These are phyloP conservation scores for Annulohypoxylon bovei DNA, from an alignment of 495 filamentous ascomycete genomes.

Conservation along the genomic window DNA sequence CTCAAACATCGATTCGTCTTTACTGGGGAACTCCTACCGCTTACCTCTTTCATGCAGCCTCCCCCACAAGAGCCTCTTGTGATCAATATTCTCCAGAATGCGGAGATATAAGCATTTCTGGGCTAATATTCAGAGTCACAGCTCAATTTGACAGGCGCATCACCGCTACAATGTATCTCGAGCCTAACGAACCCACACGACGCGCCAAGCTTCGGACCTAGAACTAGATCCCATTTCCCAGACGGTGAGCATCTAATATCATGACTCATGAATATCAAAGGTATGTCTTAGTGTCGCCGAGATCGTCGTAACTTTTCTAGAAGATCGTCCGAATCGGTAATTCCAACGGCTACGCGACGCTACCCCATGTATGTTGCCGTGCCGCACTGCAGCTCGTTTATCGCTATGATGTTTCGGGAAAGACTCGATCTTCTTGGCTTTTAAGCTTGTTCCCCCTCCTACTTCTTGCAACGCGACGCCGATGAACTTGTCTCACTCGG, in stretches of 20 bases:
- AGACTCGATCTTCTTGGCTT: slow-evolving; percentile 31
- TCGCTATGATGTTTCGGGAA: slow-evolving; percentile 25
- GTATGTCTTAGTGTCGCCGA: slow-evolving; percentile 17
- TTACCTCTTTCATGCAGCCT: slow-evolving; percentile 39
- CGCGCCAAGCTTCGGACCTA: slow-evolving; percentile 13
- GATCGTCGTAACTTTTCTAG: slow-evolving; percentile 32
- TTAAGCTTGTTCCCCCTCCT: slow-evolving; percentile 21
- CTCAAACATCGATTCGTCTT: slow-evolving; percentile 39
- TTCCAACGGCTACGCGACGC: slow-evolving; percentile 25
- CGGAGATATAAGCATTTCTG: slow-evolving; percentile 31
- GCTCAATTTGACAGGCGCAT: slow-evolving; percentile 15
- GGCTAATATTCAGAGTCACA: slow-evolving; percentile 23
- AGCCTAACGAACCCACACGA: slow-evolving; percentile 25
- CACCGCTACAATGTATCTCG: slow-evolving; percentile 15
- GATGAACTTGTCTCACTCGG: slow-evolving; percentile 13
- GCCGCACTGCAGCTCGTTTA: slow-evolving; percentile 30
- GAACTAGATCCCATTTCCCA: background rate
- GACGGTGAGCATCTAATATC: slow-evolving; percentile 17
- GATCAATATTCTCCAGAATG: slow-evolving; percentile 33
- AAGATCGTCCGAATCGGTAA: slow-evolving; percentile 28
- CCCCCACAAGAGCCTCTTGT: slow-evolving; percentile 12
- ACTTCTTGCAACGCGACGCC: slow-evolving; percentile 5
- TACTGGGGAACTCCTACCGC: slow-evolving; percentile 24
- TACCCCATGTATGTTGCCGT: slow-evolving; percentile 16
- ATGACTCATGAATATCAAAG: slow-evolving; percentile 25